Base-by-base conservation (phyloP, 2,329 filamentous ascomycete genomes). In the Aureobasidium lini region DNA sequence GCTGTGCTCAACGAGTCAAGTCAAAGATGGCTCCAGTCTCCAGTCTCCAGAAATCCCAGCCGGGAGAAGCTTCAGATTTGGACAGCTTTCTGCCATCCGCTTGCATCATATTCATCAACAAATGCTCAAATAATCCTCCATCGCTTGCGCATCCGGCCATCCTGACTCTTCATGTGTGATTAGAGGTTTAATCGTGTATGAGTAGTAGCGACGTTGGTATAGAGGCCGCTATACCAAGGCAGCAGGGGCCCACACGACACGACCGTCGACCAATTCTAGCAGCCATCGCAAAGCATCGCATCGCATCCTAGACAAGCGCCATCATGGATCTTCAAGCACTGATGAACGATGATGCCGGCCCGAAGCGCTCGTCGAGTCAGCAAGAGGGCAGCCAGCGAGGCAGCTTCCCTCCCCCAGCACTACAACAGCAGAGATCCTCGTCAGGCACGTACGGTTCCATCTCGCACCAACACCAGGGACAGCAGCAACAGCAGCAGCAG, bases 311-410 rank as follows among this genome's bases (percentile, higher is more conserved):
- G 23, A 23, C 23, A 23, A 23, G 23, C 18, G 29, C n/a, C 32
- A 57, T 52, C 28, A 72, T 71, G 70, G 67, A 72, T 62, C 64
- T 72, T 57, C 53, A 44, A 7, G 61, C 61, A 11, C 60, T 65
- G 29, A 66, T 72, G 63, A 64, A 71, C 59, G 70, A 70, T 59
- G 66, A 70, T 59, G 63, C 66, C 18, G 59, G 62, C 8, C 34
- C 54, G 42, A 64, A 65, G 60, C 64, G 59, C 31, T 48, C 42
- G 15, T 31, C 39, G 37, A 56, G 31, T 36, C 67, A 29, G 63
- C 66, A 57, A 7, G 42, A 47, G 9, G 23, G 54, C 66, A 61
- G 48, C 53, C 63, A 59, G 60, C 63, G 56, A 60, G 59, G 54
- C 32, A 48, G 54, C 43, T 57, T 48, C 23, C 42, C 54, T 29